Base-by-base conservation (phyloP, 106 monocot genomes). In the Agapanthus africanus region DNA sequence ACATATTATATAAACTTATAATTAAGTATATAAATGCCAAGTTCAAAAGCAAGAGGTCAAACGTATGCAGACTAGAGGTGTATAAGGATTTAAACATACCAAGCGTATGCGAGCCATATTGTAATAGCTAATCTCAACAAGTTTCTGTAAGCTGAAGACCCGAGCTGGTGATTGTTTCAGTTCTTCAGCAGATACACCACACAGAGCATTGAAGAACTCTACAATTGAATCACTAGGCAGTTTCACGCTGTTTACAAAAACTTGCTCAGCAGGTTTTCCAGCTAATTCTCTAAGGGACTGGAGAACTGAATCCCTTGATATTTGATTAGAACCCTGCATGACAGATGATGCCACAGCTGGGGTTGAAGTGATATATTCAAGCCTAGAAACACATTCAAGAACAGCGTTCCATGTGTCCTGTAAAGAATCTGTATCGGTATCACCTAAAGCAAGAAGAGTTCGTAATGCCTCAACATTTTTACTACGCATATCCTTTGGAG, bases 321-420 rank as follows among this genome's bases (percentile, higher is more conserved):
- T 97, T 79, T 97, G 97, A 78, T 97, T 97, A 33, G 86, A 92
- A 37, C 97, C 92, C 70, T 82, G 92, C 97, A 97, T 97, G 30
- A 97, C 97, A 63, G 88, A 91, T 50, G 77, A 76, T 74, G 97
- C 63, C 79, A 97, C 88, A 0, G 87, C 33, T 18, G 97, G 87
- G 32, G 67, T 88, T 40, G 97, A 88, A 41, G 86, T 85, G 60
- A 99, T 97, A 79, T 79, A 90, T 59, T 97, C 97, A 35, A 97
- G 87, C 67, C 97, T 89, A 34, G 97, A 97, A 72, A 97, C 87
- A 82, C 97, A 97, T 74, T 97, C 97, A n/a, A 97, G 76, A 0
- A 97, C 89, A 79, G 97, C 97, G 84, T 99, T 99, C 97, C 97
- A 99, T 34, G 97, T 99, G 67, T 99, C 97, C 67, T 99, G 97